These are phyloP conservation scores for Penicillium sp. DNA, from an alignment of 2,329 filamentous ascomycete species.

Conservation along the genomic window DNA sequence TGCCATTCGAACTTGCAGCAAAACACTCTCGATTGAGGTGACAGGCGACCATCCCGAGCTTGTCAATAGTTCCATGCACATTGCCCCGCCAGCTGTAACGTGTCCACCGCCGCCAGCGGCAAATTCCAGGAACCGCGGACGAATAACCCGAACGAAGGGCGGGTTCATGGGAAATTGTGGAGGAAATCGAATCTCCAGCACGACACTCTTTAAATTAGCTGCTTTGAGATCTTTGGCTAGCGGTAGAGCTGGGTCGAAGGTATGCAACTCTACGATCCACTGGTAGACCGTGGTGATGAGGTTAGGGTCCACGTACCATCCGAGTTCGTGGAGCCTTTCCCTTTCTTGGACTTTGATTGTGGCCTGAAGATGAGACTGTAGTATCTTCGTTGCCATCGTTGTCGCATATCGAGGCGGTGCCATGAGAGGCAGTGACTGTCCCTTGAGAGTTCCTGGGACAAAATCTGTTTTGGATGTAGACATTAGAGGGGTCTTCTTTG, in stretches of 20 bases:
- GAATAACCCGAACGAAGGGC: slow-evolving; percentile 79
- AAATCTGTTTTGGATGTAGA: slow-evolving; percentile 62
- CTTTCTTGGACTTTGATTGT: slow-evolving; percentile 63
- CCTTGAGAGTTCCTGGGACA: slow-evolving; percentile 63
- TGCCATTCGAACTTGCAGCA: slow-evolving; percentile 77
- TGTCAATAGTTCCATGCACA: slow-evolving; percentile 82
- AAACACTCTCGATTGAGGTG: slow-evolving; percentile 70
- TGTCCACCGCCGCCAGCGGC: slow-evolving; percentile 74
- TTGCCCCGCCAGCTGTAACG: slow-evolving; percentile 76
- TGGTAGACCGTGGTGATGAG: slow-evolving; percentile 75
- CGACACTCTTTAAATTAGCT: slow-evolving; percentile 61
- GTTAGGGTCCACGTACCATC: slow-evolving; percentile 74
- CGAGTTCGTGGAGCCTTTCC: slow-evolving; percentile 63
- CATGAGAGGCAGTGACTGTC: slow-evolving; percentile 62
- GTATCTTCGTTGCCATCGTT: slow-evolving; percentile 56
- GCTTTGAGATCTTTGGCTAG: slow-evolving; percentile 71
- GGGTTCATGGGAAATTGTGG: slow-evolving; percentile 72
- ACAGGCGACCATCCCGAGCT: slow-evolving; percentile 77
- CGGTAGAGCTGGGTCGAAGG: slow-evolving; percentile 67
- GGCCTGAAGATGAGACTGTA: slow-evolving; percentile 63
- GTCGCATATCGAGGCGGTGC: slow-evolving; percentile 64
- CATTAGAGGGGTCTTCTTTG: slow-evolving; percentile 18
- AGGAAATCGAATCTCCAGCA: slow-evolving; percentile 79
- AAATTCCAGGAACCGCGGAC: slow-evolving; percentile 74
- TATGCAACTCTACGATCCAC: slow-evolving; percentile 88